phyloP scores from a whole-genome alignment of 768 basidiomycete species.

The Tricholoma sp. region DNA sequence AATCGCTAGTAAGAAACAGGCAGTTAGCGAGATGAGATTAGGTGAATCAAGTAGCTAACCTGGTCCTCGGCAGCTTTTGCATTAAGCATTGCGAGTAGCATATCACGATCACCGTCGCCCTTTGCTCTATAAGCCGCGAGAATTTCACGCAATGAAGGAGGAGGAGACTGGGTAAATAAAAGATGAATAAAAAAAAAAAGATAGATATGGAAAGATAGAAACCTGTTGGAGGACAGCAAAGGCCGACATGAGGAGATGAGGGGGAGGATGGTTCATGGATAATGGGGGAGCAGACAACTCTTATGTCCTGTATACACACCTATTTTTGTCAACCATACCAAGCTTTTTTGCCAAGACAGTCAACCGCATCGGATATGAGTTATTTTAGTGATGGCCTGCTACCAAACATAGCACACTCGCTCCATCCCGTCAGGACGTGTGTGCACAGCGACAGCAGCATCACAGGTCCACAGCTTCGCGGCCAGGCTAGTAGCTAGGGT shows the following conservation, averaged over 20 bases:
- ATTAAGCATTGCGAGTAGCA: conserved; percentile 85
- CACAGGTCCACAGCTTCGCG: neutral
- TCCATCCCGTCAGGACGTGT: no score
- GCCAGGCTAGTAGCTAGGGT: no score
- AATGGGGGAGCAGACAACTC: conserved; percentile 36
- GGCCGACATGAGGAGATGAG: conserved; percentile 20
- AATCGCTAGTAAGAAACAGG: conserved; percentile 45
- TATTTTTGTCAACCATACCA: conserved; percentile 41
- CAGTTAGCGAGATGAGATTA: conserved; percentile 1
- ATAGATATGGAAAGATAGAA: conserved; percentile 17
- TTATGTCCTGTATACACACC: conserved; percentile 39
- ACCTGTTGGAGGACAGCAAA: conserved; percentile 41
- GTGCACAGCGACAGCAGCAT: neutral
- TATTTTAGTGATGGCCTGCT: conserved; percentile 30
- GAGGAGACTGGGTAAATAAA: conserved; percentile 50
- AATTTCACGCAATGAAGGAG: conserved; percentile 81
- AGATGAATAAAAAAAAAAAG: conserved; percentile 11
- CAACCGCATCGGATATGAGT: conserved; percentile 19
- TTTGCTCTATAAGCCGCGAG: conserved; percentile 78
- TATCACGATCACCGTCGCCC: conserved; percentile 89
- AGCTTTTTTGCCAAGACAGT: conserved; percentile 43
- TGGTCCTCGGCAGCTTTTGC: conserved; percentile 94
- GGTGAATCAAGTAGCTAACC: conserved; percentile 35
- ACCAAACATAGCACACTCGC: conserved; percentile 6
- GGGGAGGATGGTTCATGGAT: conserved; percentile 31